A percentile compares a stretch with the other conserved stretches of the same genome.
phyloP scores from a whole-genome alignment of 495 filamentous ascomycete genomes.

The Talaromyces liani region DNA sequence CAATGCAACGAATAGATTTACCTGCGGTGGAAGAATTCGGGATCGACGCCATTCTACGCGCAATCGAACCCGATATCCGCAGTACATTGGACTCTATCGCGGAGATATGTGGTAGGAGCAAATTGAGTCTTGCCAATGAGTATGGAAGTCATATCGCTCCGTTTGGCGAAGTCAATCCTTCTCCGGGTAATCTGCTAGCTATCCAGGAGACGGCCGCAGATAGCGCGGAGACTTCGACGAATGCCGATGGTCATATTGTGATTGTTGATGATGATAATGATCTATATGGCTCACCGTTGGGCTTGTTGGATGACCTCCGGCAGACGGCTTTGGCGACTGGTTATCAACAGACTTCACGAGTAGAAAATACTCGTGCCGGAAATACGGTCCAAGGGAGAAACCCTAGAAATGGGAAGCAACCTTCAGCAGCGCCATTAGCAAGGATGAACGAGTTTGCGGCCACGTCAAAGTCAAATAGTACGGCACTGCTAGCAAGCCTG shows the following conservation, averaged over 20 bases:
- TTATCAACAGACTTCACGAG: slow-evolving; percentile 6
- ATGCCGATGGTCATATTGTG: slow-evolving; percentile 19
- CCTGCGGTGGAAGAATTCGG: slow-evolving; percentile 48
- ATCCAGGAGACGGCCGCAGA: slow-evolving; percentile 31
- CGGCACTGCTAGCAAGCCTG: slow-evolving; percentile 22
- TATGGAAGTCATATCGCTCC: slow-evolving; percentile 58
- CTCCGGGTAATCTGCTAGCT: slow-evolving; percentile 26
- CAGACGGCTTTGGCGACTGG: slow-evolving; percentile 12
- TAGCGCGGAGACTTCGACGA: background rate
- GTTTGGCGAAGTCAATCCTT: slow-evolving; percentile 46
- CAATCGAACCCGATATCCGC: slow-evolving; percentile 51
- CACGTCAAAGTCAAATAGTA: slow-evolving; percentile 23
- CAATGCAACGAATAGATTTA: slow-evolving; percentile 22
- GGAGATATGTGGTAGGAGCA: slow-evolving; percentile 56
- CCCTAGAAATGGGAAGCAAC: background rate
- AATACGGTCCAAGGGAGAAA: background rate
- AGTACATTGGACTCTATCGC: slow-evolving; percentile 54
- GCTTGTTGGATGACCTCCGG: slow-evolving; percentile 24
- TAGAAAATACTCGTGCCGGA: background rate
- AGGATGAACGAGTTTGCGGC: slow-evolving; percentile 21
- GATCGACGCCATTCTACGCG: slow-evolving; percentile 51
- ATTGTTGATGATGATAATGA: slow-evolving; percentile 32
- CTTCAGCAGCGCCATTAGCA: background rate
- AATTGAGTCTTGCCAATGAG: slow-evolving; percentile 54
- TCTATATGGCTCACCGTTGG: slow-evolving; percentile 23